Evolutionary conservation across 768 basidiomycete genomes (phyloP).

Genomic region (Crassisporium funariophilum): DNA sequence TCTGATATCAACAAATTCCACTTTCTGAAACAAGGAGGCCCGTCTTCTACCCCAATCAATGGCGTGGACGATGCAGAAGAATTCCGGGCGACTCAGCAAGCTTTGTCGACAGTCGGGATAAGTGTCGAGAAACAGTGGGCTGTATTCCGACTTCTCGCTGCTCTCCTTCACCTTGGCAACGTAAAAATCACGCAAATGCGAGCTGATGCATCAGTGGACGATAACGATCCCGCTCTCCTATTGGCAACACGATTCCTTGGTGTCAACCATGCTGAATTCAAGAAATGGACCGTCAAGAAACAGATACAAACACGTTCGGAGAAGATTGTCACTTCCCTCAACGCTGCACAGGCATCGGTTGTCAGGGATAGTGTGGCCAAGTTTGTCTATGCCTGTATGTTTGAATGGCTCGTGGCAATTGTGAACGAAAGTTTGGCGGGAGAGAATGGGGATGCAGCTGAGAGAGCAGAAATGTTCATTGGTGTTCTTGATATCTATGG

Average conservation of each 20-base stretch:
- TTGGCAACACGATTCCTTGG: constrained; percentile 90
- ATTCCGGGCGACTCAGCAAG: constrained; percentile 91
- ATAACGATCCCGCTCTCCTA: constrained; percentile 76
- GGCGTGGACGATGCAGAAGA: constrained; percentile 98
- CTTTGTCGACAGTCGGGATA: constrained; percentile 95
- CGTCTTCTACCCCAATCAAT: constrained; percentile 78
- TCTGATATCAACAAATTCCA: constrained; percentile 84
- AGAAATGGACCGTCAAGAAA: constrained; percentile 98
- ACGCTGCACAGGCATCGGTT: constrained; percentile 85
- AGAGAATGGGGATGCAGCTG: constrained; percentile 90
- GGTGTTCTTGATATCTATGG: constrained; percentile 98
- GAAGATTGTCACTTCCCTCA: constrained; percentile 90
- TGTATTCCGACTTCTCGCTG: constrained; percentile 91
- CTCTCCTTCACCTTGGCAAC: constrained; percentile 96
- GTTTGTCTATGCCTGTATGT: constrained; percentile 97
- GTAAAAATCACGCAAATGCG: constrained; percentile 85
- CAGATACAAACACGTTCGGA: constrained; percentile 93
- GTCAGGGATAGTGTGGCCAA: constrained; percentile 97
- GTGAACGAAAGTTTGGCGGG: constrained; percentile 97
- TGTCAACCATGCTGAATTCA: constrained; percentile 89
- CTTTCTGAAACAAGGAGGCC: constrained; percentile 92
- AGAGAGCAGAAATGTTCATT: constrained; percentile 96
- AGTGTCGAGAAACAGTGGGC: constrained; percentile 98
- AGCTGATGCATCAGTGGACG: constrained; percentile 82
- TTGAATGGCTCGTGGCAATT: constrained; percentile 97